These are phyloP conservation scores for Sclerotinia borealis DNA, from an alignment of 2,329 filamentous ascomycete species.

Conservation along the genomic window DNA sequence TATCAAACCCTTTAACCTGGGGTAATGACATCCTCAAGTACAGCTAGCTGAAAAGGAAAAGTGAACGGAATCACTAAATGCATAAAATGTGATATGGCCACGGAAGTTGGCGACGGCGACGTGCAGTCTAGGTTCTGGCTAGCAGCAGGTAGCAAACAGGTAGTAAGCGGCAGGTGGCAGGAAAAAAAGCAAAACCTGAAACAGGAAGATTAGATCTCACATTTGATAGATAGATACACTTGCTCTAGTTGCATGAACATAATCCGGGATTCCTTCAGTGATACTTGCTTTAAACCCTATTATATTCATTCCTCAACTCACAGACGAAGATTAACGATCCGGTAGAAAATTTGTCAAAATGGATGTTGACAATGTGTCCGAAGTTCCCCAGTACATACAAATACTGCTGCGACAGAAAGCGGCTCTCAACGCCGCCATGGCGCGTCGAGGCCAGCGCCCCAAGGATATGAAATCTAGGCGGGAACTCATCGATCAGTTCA, in stretches of 20 bases:
- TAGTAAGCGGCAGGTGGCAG: background rate
- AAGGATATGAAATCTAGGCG: background rate
- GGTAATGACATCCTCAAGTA: background rate
- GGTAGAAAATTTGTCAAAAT: background rate
- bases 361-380: slow-evolving; percentile 12
- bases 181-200: background rate
- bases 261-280: background rate
- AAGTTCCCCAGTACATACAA: background rate
- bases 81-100: background rate
- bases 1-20: too few species aligned
- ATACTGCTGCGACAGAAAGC: background rate
- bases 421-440: background rate
- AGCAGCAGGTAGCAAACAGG: background rate
- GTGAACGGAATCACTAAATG: background rate
- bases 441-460: slow-evolving; percentile 4
- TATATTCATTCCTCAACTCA: background rate
- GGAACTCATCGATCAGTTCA: slow-evolving; percentile 3
- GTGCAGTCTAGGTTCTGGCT: background rate
- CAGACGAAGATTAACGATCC: background rate
- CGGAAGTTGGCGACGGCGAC: background rate
- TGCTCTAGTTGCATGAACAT: too few species aligned
- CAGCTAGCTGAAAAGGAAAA: background rate
- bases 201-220: background rate
- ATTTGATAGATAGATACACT: background rate
- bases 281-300: background rate